Evolutionary conservation across 176 grass and related monocot species (phyloP).

Genomic region (Sorghum bicolor): DNA sequence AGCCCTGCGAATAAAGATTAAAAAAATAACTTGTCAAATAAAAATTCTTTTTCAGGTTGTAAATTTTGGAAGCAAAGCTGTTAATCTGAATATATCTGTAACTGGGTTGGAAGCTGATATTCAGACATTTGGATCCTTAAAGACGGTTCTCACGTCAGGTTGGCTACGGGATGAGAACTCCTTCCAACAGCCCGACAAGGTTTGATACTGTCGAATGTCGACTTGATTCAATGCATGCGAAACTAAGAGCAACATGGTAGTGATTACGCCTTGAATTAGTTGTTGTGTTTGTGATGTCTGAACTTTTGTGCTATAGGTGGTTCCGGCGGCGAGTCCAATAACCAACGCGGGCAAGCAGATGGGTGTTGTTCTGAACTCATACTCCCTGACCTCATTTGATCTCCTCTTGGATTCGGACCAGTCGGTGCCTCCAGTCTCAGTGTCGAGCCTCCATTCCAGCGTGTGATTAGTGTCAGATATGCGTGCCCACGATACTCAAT

Average conservation of each 20-base stretch:
- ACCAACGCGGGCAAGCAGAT: conserved; percentile 58
- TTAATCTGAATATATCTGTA: conserved; percentile 61
- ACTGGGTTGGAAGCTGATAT: conserved; percentile 60
- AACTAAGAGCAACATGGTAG: background rate
- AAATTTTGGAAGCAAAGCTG: conserved; percentile 67
- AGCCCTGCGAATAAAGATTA: background rate
- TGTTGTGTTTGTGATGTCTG: background rate
- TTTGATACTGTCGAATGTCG: conserved; percentile 18
- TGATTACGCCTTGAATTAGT: background rate
- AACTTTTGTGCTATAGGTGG: conserved; percentile 55
- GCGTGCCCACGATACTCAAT: background rate
- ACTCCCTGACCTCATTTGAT: conserved; percentile 84
- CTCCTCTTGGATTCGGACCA: conserved; percentile 36
- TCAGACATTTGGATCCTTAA: conserved; percentile 50
- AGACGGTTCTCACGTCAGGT: conserved; percentile 74
- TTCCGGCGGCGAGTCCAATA: conserved; percentile 50
- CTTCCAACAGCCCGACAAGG: conserved; percentile 84
- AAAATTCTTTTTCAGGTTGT: conserved; percentile 44
- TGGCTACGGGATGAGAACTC: conserved; percentile 81
- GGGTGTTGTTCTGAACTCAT: conserved; percentile 46
- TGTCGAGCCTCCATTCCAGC: conserved; percentile 24
- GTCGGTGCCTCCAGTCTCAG: background rate
- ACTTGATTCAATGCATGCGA: background rate
- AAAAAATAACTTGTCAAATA: conserved; percentile 2
- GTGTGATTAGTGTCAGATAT: background rate